phyloP scores from a whole-genome alignment of 1,284 basidiomycete genomes.

The Ceratobasidium sp. region DNA sequence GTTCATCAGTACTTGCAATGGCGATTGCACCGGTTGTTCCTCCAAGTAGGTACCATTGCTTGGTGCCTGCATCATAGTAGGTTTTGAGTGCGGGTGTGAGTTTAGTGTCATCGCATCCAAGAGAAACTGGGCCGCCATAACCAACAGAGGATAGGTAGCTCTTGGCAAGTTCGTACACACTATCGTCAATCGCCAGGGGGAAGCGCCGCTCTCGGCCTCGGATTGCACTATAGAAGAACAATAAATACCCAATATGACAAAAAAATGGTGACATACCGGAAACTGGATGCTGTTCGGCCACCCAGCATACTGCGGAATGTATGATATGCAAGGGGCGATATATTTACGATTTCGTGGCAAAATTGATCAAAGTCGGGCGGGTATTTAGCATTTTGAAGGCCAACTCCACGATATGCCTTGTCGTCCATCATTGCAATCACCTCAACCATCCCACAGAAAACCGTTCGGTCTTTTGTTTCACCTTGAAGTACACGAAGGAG shows the following conservation, averaged over 20 bases:
- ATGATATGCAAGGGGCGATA: background rate
- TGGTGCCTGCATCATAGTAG: conserved; percentile 45
- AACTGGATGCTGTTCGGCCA: background rate
- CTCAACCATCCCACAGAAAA: background rate
- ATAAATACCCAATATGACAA: too few species aligned
- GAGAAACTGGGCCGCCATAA: conserved; percentile 18
- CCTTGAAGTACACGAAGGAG: background rate
- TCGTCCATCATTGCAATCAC: background rate
- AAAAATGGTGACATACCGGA: conserved; percentile 11
- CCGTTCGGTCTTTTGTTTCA: background rate
- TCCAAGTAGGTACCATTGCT: conserved; percentile 48
- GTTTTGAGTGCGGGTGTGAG: conserved; percentile 45
- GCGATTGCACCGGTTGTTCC: conserved; percentile 44
- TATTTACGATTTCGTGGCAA: background rate
- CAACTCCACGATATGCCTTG: background rate
- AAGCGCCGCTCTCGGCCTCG: conserved; percentile 33
- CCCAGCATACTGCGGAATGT: background rate
- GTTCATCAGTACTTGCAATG: conserved; percentile 41
- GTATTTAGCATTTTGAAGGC: background rate
- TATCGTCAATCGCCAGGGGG: conserved; percentile 45
- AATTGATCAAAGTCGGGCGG: background rate
- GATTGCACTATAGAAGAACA: too few species aligned
- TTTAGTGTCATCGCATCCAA: conserved; percentile 39
- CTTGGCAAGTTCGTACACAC: conserved; percentile 44
- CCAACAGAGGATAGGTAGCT: conserved; percentile 1